phyloP scores from a whole-genome alignment of 2,329 filamentous ascomycete species.

The Diaporthe vexans region DNA sequence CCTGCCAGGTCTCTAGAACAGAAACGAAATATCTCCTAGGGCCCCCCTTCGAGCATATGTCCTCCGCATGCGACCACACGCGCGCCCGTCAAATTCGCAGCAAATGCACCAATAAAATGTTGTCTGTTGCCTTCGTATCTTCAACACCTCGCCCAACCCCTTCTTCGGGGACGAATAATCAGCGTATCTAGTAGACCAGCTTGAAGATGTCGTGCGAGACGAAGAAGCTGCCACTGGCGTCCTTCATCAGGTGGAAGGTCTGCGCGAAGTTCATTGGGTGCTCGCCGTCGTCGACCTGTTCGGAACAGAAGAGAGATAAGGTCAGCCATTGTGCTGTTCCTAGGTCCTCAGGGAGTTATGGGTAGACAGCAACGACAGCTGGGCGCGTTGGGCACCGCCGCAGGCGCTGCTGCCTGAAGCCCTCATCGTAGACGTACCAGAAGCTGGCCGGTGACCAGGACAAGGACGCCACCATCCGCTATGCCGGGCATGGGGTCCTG shows the following conservation, averaged over 20 bases:
- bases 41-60: background rate
- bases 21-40: conserved; percentile 13
- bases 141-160: background rate
- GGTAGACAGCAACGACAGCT: background rate
- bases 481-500: conserved; percentile 78
- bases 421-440: conserved; percentile 34
- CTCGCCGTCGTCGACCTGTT: conserved; percentile 77
- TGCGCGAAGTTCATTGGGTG: conserved; percentile 81
- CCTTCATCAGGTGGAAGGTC: conserved; percentile 76
- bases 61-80: background rate
- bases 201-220: conserved; percentile 83
- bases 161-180: conserved; percentile 8
- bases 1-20: conserved; percentile 11
- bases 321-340: conserved; percentile 16
- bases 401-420: background rate
- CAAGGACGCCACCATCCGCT: conserved; percentile 69
- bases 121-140: conserved; percentile 2
- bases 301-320: conserved; percentile 46
- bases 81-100: conserved; percentile 10
- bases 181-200: conserved; percentile 67
- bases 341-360: background rate
- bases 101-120: conserved; percentile 19
- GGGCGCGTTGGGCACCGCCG: background rate
- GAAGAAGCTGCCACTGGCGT: conserved; percentile 72
- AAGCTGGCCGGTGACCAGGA: conserved; percentile 73